Base-by-base conservation (phyloP, 805 yeast species). In the Gaillardinia entomophila region DNA sequence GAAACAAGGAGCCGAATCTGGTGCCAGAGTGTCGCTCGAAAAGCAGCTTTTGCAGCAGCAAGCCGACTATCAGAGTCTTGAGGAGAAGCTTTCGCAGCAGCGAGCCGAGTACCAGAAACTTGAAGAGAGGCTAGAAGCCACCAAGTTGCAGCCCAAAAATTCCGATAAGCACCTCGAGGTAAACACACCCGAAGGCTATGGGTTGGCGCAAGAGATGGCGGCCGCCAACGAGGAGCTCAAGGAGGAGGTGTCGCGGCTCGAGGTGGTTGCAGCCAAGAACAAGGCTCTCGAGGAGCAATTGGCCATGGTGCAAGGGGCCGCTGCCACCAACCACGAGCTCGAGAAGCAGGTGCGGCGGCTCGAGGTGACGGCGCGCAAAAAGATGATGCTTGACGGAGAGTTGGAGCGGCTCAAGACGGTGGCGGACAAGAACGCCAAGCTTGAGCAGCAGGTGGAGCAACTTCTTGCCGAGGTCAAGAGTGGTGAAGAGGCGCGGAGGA, bases 321-420 rank as follows among this genome's bases (percentile, higher is more conserved):
- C 22, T 14, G 24, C 27, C n/a, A 16, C 6, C 6, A 23, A 12
- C 16, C 16, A 4, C 15, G 15, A 15, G 13, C 18, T 6, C 15
- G 15, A n/a, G 19, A 16, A 16, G 26, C 25, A 15, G 10, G 28
- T 16, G 23, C 32, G 29, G 16, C 32, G 33, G 23, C 14, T 16
- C 14, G 25, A 22, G 29, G 31, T 6, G 31, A 24, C 33, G 24
- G 31, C 34, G 14, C 28, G 29, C 8, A 29, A 36, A 19, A 18
- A 32, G 18, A 30, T 20, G 12, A 16, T 30, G 24, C 29, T 28
- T 5, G 34, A 27, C 14, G 34, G 17, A 13, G 28, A 24, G 8
- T 16, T 26, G 12, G 16, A 22, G 12, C 19, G 23, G 13, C 24
- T 24, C 7, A 30, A 36, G 8, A 27, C 20, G 24, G 19, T 34